Conservation (phyloP, 257 asterid species). For the Nicotiana paniculata region DNA sequence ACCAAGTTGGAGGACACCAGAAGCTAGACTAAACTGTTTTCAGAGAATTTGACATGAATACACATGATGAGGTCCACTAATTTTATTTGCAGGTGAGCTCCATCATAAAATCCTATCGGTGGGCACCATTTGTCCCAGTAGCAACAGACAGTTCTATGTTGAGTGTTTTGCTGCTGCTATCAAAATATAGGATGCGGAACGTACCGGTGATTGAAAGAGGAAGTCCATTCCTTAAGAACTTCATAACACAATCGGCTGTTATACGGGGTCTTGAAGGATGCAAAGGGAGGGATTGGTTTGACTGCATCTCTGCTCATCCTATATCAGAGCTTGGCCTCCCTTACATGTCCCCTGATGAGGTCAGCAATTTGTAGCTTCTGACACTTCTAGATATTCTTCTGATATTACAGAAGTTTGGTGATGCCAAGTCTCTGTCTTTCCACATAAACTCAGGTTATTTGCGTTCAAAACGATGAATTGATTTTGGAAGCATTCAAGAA, state of each 20-base stretch:
- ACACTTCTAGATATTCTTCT: not conserved
- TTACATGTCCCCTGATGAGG: constrained; percentile 66
- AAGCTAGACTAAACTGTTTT: not conserved
- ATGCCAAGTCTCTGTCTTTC: not conserved
- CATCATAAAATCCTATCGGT: constrained; percentile 63
- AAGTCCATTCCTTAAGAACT: constrained; percentile 47
- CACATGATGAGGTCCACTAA: not conserved
- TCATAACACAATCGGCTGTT: constrained; percentile 88
- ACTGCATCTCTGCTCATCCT: constrained; percentile 54
- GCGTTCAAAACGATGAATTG: constrained; percentile 47
- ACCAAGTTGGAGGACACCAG: not conserved
- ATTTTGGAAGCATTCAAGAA: constrained; percentile 77
- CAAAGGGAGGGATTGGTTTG: constrained; percentile 83
- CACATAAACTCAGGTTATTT: constrained; percentile 42
- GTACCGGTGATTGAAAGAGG: constrained; percentile 80
- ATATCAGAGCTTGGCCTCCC: constrained; percentile 78
- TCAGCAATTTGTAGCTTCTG: constrained; percentile 1
- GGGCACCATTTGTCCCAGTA: constrained; percentile 85
- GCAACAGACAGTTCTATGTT: constrained; percentile 57
- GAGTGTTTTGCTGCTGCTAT: constrained; percentile 69
- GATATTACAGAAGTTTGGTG: not conserved
- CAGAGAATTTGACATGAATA: not conserved
- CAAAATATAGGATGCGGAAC: constrained; percentile 81
- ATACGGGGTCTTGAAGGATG: constrained; percentile 69
- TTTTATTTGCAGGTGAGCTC: constrained; percentile 50